Conservation (phyloP, 225 moss, liverwort and hornwort species). For the Pseudisothecium myosuroides region DNA sequence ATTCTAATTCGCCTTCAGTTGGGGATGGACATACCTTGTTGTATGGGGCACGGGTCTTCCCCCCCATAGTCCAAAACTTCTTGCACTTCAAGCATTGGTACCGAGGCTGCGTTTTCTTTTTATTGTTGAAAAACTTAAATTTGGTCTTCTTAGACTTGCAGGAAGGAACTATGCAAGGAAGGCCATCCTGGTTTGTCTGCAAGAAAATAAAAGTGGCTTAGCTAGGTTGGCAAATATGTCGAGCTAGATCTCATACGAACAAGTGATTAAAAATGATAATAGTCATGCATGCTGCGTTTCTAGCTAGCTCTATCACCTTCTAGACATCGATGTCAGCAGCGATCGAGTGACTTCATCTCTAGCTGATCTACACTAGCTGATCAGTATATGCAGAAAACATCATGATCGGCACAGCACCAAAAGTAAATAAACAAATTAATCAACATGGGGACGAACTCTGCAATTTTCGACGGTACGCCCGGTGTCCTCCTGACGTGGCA, state of each 20-base stretch:
- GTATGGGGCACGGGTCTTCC: not conserved
- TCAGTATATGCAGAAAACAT: not conserved
- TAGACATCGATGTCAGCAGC: not conserved
- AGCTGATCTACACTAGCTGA: not conserved
- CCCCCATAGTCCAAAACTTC: fast-evolving
- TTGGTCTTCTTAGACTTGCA: not conserved
- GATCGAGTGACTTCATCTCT: not conserved
- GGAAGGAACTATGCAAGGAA: not conserved
- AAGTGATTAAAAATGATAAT: not conserved
- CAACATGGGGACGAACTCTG: not conserved
- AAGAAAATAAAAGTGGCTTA: not conserved
- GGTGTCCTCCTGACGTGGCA: not conserved
- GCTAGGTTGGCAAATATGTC: not conserved
- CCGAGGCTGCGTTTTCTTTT: not conserved
- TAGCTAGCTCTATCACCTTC: no score
- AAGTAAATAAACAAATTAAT: not conserved
- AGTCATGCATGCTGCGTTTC: no score
- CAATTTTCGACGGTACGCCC: not conserved
- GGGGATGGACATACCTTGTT: not conserved
- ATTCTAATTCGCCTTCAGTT: not conserved
- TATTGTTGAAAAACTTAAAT: not conserved
- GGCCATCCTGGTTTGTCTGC: not conserved
- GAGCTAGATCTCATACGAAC: not conserved
- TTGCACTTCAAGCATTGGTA: not conserved
- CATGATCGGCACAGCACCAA: not conserved